These are phyloP conservation scores for Penicillium janthinellum DNA, from an alignment of 2,329 filamentous ascomycete genomes.

Conservation along the genomic window DNA sequence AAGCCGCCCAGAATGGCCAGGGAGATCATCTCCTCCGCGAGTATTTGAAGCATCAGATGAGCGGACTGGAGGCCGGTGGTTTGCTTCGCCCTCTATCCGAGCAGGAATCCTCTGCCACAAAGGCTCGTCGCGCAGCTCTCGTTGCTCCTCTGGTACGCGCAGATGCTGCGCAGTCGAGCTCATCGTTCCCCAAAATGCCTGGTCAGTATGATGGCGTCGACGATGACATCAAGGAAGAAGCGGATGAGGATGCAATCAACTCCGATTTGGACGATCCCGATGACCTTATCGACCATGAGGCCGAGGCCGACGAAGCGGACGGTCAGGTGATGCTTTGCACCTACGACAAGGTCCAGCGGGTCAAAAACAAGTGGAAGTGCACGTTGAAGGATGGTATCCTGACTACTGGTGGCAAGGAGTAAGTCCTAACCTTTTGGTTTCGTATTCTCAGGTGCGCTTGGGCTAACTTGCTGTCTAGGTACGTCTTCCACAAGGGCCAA, in stretches of 20 bases:
- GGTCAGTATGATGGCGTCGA: constrained; percentile 61
- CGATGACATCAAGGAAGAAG: constrained; percentile 58
- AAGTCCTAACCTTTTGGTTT: constrained; percentile 35
- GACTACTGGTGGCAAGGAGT: constrained; percentile 89
- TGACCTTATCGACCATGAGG: constrained; percentile 78
- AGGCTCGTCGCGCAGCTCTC: constrained; percentile 42
- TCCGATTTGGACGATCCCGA: constrained; percentile 96
- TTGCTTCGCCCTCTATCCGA: constrained; percentile 48
- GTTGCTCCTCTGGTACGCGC: constrained; percentile 12
- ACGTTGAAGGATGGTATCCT: constrained; percentile 95
- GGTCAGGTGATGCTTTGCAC: constrained; percentile 97
- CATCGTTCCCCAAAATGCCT: constrained; percentile 21
- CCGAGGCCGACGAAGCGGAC: constrained; percentile 81
- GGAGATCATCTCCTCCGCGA: constrained; percentile 46
- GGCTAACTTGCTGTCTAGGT: constrained; percentile 53
- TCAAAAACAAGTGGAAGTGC: constrained; percentile 99
- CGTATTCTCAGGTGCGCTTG: background rate
- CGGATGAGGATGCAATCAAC: constrained; percentile 95
- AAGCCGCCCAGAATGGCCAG: constrained; percentile 41
- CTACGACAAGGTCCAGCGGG: constrained; percentile 97
- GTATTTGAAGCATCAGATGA: constrained; percentile 45
- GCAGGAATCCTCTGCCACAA: constrained; percentile 35
- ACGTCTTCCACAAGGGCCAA: constrained; percentile 95
- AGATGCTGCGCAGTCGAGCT: constrained; percentile 6
- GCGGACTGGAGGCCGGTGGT: constrained; percentile 49